Base-by-base conservation (phyloP, 2,329 filamentous ascomycete genomes). In the Aspergillus intermedius region DNA sequence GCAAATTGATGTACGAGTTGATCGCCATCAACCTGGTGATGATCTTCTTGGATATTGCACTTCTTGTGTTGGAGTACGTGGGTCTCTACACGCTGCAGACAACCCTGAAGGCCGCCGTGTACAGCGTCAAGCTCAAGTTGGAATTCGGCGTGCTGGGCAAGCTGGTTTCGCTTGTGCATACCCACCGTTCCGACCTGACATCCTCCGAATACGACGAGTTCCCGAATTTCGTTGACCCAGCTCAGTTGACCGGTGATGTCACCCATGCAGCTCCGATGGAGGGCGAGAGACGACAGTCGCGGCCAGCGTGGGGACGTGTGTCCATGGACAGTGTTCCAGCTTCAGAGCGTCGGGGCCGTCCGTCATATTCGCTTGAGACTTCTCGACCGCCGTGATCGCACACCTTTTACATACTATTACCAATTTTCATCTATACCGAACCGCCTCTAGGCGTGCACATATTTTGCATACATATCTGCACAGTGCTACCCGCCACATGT, bases 81-180 rank as follows among this genome's bases (percentile, higher is more conserved):
- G 69, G 67, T 9, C 58, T 66, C 22, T 75, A 74, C 53, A 62
- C 66, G 5, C 62, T 74, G 10, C 73, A 76, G 50, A 73, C 69
- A 2, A 72, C 68, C 3, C 51, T 75, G 30, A 76, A 76, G 54
- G 66, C 67, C 3, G 66, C 71, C 42, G 66, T 75, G 10, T 76
- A 76, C 59, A 75, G 73, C 42, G 63, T 76, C 55, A 76, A 76
- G 54, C 60, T 76, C 47, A 76, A 76, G 54, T 64, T 76, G 9
- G 74, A 76, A 55, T 75, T 75, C 41, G 73, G 66, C n/a, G 73
- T 74, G 10, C 60, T 75, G 19, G 61, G 69, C n/a, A 70, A 71
- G 52, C 59, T 74, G 5, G 66, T 74, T 32, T 60, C 65, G 1
- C 58, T 74, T n/a, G 69, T 71, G 30, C 62, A 67, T 23, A 54